Evolutionary conservation across 2,329 filamentous ascomycete species (phyloP).

Genomic region (Capronia americana): DNA sequence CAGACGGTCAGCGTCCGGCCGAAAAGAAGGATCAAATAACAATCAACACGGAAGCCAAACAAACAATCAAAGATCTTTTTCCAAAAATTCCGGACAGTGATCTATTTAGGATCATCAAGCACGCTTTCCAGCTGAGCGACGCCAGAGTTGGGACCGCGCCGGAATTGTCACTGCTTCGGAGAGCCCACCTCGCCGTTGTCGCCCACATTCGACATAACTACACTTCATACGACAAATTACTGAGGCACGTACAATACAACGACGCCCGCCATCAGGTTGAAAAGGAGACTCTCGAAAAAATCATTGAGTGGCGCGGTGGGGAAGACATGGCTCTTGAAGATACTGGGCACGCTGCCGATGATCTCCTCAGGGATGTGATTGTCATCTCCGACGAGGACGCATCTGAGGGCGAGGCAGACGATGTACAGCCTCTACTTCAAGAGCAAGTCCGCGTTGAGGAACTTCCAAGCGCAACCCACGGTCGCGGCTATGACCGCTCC

Average conservation of each 20-base stretch:
- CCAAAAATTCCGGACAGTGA: slow-evolving; percentile 67
- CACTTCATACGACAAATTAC: slow-evolving; percentile 66
- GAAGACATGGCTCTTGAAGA: slow-evolving; percentile 59
- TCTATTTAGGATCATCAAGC: slow-evolving; percentile 63
- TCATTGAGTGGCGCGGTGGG: slow-evolving; percentile 69
- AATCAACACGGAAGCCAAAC: slow-evolving; percentile 63
- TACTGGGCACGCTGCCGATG: slow-evolving; percentile 61
- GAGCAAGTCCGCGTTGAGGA: slow-evolving; percentile 52
- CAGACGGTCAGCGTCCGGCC: slow-evolving; percentile 25
- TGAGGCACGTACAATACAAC: slow-evolving; percentile 60
- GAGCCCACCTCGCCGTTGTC: slow-evolving; percentile 66
- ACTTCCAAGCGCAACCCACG: slow-evolving; percentile 48
- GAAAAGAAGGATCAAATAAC: slow-evolving; percentile 47
- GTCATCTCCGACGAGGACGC: slow-evolving; percentile 68
- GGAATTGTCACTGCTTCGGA: slow-evolving; percentile 60
- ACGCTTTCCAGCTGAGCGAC: slow-evolving; percentile 66
- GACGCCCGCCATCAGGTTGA: slow-evolving; percentile 63
- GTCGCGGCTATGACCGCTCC: slow-evolving; percentile 23
- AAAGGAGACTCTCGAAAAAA: slow-evolving; percentile 60
- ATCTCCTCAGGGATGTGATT: slow-evolving; percentile 69
- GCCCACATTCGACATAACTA: slow-evolving; percentile 68
- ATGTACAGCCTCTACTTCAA: slow-evolving; percentile 39
- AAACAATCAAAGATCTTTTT: slow-evolving; percentile 67
- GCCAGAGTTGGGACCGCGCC: slow-evolving; percentile 64
- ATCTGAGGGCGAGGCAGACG: slow-evolving; percentile 50